phyloP scores from a whole-genome alignment of 2,329 filamentous ascomycete genomes.

The Gremmenia infestans region DNA sequence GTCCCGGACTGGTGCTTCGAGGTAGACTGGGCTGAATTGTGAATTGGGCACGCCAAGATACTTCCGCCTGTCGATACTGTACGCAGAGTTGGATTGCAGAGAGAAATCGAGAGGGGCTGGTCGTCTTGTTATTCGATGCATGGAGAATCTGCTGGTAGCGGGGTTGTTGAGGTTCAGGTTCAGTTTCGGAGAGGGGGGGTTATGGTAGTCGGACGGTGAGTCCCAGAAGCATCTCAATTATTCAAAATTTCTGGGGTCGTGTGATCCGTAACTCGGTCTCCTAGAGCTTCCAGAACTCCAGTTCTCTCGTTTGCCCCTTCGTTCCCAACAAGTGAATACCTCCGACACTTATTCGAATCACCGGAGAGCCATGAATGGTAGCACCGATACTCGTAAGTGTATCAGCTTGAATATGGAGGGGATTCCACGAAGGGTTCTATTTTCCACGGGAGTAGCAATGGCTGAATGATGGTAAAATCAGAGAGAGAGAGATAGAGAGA shows the following conservation, averaged over 20 bases:
- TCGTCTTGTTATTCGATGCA: constrained; percentile 31
- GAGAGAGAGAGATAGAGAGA: not conserved
- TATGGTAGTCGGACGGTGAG: not conserved
- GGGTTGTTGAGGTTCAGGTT: not conserved
- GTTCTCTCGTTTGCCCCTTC: constrained; percentile 4
- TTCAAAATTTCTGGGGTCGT: not conserved
- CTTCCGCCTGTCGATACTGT: constrained; percentile 21
- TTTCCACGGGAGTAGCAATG: not conserved
- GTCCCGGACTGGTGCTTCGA: constrained; percentile 25
- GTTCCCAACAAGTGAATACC: constrained; percentile 13
- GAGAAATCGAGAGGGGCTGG: constrained; percentile 28
- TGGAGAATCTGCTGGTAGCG: constrained; percentile 17
- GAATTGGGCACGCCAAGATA: constrained; percentile 11
- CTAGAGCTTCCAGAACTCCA: constrained; percentile 19
- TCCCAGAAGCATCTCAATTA: not conserved
- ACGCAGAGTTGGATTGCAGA: constrained; percentile 17
- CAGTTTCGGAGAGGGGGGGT: constrained; percentile 1
- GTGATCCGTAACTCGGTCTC: not conserved
- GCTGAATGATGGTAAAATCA: not conserved
- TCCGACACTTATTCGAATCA: constrained; percentile 13
- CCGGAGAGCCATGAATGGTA: constrained; percentile 23
- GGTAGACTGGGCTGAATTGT: constrained; percentile 19
- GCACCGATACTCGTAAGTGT: constrained; percentile 14
- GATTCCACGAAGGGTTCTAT: constrained; percentile 2
- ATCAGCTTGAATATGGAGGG: constrained; percentile 12